A percentile compares a stretch with the other conserved stretches of the same genome.
These are phyloP conservation scores for Hypoxylon rickii DNA, from an alignment of 495 filamentous ascomycete species.

Conservation along the genomic window DNA sequence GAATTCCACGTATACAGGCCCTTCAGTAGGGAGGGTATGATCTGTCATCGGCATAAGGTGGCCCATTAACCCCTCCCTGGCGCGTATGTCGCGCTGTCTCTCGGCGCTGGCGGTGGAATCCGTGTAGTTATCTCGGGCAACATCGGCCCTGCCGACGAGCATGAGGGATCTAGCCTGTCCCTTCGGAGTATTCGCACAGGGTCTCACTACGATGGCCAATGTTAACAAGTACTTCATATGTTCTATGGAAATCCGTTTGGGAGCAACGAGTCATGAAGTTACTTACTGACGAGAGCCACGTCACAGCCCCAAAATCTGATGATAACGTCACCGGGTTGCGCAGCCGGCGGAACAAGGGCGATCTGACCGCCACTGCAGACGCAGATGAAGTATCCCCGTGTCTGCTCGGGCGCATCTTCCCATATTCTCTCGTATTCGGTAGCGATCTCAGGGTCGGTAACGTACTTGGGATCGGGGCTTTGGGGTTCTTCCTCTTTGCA, in stretches of 20 bases:
- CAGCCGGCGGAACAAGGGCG: constrained; percentile 23
- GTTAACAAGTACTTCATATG: too few relatives aligned
- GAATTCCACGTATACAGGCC: constrained; percentile 13
- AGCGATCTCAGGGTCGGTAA: background rate
- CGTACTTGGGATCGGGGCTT: too few relatives aligned
- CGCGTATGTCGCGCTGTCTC: background rate
- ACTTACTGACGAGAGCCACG: constrained; percentile 28
- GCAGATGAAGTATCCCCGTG: constrained; percentile 3
- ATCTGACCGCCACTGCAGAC: constrained; percentile 24
- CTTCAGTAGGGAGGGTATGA: background rate
- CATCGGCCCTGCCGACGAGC: constrained; percentile 23
- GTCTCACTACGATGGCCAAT: too few relatives aligned
- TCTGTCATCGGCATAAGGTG: background rate
- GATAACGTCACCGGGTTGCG: constrained; percentile 28
- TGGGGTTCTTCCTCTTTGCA: background rate
- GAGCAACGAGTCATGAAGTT: too few relatives aligned
- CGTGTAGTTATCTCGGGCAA: constrained; percentile 6
- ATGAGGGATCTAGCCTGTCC: constrained; percentile 1
- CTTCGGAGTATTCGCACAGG: background rate
- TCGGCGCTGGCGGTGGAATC: background rate
- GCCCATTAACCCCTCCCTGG: background rate
- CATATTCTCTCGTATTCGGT: background rate
- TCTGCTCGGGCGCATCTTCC: background rate
- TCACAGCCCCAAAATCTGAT: constrained; percentile 34
- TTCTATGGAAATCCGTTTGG: too few relatives aligned